Percentiles rank a stretch among this genome's conserved stretches.
phyloP scores from a whole-genome alignment of 2,329 filamentous ascomycete genomes.

The Calonectria pteridis region DNA sequence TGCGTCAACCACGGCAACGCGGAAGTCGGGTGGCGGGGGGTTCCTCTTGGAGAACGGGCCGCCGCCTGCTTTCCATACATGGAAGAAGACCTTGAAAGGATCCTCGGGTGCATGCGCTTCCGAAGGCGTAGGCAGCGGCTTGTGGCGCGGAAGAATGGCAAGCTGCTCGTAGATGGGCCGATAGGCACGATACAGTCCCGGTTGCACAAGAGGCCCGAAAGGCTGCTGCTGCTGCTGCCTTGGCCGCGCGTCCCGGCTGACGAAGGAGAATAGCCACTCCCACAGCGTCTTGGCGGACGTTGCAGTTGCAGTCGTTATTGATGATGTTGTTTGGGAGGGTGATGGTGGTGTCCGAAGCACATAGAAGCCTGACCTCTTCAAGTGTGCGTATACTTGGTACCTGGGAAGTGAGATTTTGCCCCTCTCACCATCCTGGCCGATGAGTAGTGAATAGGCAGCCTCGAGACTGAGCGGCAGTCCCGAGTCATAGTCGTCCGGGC shows the following conservation, averaged over 20 bases:
- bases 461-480: conserved; percentile 91
- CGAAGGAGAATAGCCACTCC: conserved; percentile 67
- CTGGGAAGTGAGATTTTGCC: conserved; percentile 78
- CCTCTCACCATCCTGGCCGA: conserved; percentile 75
- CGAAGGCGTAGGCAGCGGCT: conserved; percentile 58
- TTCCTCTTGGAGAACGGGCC: conserved; percentile 81
- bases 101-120: conserved; percentile 49
- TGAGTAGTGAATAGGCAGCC: conserved; percentile 87
- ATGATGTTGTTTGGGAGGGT: conserved; percentile 37
- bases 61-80: conserved; percentile 80
- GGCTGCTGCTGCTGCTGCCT: conserved; percentile 48
- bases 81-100: conserved; percentile 80
- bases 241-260: conserved; percentile 47
- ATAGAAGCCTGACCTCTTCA: conserved; percentile 86
- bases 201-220: conserved; percentile 70
- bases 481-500: conserved; percentile 63
- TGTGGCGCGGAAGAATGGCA: conserved; percentile 78
- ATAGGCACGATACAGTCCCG: conserved; percentile 76
- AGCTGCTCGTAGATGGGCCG: conserved; percentile 81
- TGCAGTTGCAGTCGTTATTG: conserved; percentile 28
- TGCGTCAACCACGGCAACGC: conserved; percentile 84
- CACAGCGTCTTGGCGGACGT: conserved; percentile 53
- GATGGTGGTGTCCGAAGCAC: conserved; percentile 82
- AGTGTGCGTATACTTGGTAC: conserved; percentile 88
- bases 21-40: conserved; percentile 84